These are phyloP conservation scores for Emiliania huxleyi DNA, from an alignment of 78 protist genomes.

Conservation along the genomic window DNA sequence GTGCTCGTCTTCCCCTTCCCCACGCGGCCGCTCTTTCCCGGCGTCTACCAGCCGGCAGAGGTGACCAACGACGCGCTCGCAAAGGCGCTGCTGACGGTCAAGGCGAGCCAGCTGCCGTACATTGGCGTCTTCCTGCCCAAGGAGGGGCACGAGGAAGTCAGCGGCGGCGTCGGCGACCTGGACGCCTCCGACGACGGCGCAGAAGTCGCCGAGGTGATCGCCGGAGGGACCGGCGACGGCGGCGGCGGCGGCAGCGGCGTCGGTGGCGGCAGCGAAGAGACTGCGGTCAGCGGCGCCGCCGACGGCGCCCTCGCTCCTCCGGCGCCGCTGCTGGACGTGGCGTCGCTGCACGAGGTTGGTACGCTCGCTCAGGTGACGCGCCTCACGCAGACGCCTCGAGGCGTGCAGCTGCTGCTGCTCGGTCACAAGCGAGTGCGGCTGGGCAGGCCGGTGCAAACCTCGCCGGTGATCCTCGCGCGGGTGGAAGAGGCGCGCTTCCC, in stretches of 20 bases:
- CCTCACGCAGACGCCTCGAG: not conserved
- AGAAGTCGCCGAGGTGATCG: not conserved
- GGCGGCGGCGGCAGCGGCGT: not conserved
- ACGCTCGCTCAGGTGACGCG: not conserved
- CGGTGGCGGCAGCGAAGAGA: not conserved
- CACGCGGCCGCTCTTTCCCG: slow-evolving; percentile 2
- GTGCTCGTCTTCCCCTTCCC: not conserved
- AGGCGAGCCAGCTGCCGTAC: not conserved
- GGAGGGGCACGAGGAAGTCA: not conserved
- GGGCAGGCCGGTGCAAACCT: not conserved
- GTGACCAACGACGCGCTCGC: not conserved
- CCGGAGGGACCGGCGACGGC: not conserved
- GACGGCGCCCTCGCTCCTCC: not conserved
- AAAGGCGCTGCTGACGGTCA: not conserved
- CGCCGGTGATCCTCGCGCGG: not conserved
- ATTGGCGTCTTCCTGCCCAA: not conserved
- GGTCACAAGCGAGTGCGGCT: not conserved
- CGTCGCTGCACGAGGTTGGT: not conserved
- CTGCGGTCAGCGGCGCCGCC: not conserved
- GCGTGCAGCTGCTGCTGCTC: not conserved
- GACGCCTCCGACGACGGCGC: not conserved
- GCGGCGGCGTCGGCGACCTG: not conserved
- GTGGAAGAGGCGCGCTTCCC: not conserved
- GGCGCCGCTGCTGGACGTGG: no score
- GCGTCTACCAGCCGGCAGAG: slow-evolving; percentile 1